Evolutionary conservation across 768 basidiomycete genomes (phyloP).

Genomic region (Chalciporus chontae): DNA sequence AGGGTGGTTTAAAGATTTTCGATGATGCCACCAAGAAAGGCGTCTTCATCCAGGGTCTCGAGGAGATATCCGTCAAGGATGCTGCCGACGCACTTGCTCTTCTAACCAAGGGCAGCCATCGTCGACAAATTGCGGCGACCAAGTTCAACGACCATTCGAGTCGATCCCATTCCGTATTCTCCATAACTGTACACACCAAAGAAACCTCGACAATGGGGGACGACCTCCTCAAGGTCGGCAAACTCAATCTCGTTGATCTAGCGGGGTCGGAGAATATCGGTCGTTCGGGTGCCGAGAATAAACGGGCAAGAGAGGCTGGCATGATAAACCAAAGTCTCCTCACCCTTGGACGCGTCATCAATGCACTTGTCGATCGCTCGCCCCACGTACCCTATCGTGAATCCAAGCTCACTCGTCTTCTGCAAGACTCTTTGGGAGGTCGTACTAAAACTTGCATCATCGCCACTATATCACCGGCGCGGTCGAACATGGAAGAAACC

Average conservation of each 20-base stretch:
- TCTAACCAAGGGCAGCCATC: conserved; percentile 83
- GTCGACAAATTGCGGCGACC: conserved; percentile 91
- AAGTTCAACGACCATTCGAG: conserved; percentile 98
- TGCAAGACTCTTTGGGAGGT: conserved; percentile 99
- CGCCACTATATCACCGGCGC: conserved; percentile 91
- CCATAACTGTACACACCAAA: conserved; percentile 91
- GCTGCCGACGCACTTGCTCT: conserved; percentile 79
- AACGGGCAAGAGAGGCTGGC: conserved; percentile 92
- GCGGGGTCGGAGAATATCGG: conserved; percentile 98
- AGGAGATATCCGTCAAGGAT: conserved; percentile 83
- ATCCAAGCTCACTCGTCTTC: conserved; percentile 93
- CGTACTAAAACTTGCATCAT: conserved; percentile 97
- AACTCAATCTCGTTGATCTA: conserved; percentile 94
- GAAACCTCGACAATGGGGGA: conserved; percentile 76
- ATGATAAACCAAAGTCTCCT: conserved; percentile 98
- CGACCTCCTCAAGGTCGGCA: conserved; percentile 89
- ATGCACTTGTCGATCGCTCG: conserved; percentile 88
- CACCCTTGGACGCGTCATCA: conserved; percentile 96
- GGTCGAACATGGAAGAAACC: conserved; percentile 94
- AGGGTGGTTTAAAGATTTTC: conserved; percentile 79
- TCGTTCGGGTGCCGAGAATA: conserved; percentile 91
- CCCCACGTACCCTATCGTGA: conserved; percentile 95
- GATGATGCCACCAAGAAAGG: conserved; percentile 88
- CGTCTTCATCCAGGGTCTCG: conserved; percentile 91
- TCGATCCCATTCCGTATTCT: conserved; percentile 96